A percentile compares a stretch with the other conserved stretches of the same genome.
These are phyloP conservation scores for Sporothrix brunneoviolacea DNA, from an alignment of 2,329 filamentous ascomycete species.

Conservation along the genomic window DNA sequence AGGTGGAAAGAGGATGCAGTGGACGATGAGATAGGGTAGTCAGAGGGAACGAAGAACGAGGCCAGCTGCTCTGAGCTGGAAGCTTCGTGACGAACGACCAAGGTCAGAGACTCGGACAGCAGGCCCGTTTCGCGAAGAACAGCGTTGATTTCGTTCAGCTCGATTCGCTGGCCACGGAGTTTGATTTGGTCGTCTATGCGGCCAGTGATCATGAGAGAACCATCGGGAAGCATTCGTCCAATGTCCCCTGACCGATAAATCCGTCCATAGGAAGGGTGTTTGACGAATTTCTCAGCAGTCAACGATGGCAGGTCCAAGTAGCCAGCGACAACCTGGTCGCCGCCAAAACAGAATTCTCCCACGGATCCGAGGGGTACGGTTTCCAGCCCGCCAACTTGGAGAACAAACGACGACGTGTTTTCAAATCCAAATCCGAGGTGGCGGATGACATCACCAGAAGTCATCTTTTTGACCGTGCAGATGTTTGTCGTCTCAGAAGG, in stretches of 20 bases:
- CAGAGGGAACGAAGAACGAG: conserved; percentile 58
- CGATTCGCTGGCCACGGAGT: conserved; percentile 71
- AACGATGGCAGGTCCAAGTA: conserved; percentile 62
- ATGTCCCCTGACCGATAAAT: conserved; percentile 80
- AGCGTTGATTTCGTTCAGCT: conserved; percentile 68
- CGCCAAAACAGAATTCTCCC: conserved; percentile 83
- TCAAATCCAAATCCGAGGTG: conserved; percentile 70
- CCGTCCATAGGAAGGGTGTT: conserved; percentile 61
- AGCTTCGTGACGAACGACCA: conserved; percentile 44
- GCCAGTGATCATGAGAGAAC: conserved; percentile 65
- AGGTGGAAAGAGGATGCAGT: conserved; percentile 26
- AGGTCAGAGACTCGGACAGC: conserved; percentile 56
- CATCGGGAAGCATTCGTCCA: conserved; percentile 70
- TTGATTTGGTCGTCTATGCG: conserved; percentile 76
- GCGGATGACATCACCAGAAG: conserved; percentile 51
- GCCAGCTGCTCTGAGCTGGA: conserved; percentile 49
- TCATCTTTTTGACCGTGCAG: conserved; percentile 66
- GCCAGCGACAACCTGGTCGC: conserved; percentile 69
- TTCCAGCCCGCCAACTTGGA: conserved; percentile 39
- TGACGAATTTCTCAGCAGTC: conserved; percentile 60
- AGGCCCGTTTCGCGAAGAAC: conserved; percentile 45
- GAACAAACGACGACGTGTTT: conserved; percentile 70
- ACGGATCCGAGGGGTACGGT: conserved; percentile 62
- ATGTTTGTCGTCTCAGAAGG: conserved; percentile 86
- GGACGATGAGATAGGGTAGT: background rate